Evolutionary conservation across 2,329 filamentous ascomycete genomes (phyloP).

Genomic region (Pestalotiopsis sp.): DNA sequence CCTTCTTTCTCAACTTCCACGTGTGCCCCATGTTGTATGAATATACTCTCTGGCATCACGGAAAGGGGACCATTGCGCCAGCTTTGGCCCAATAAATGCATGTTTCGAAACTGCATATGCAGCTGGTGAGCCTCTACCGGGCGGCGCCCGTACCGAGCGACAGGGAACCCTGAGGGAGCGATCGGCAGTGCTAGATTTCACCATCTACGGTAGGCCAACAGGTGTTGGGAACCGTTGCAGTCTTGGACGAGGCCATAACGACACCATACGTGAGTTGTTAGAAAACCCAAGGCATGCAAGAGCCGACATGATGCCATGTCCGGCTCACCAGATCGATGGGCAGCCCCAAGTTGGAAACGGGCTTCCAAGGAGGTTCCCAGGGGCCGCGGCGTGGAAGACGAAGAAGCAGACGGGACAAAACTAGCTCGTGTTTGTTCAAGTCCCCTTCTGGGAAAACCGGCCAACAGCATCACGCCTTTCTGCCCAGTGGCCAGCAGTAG

Average conservation of each 20-base stretch:
- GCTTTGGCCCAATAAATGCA: too few relatives aligned
- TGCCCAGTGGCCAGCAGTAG: constrained; percentile 1
- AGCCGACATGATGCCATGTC: not conserved
- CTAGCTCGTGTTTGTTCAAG: not conserved
- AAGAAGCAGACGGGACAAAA: not conserved
- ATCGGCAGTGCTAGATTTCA: too few relatives aligned
- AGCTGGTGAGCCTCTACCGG: too few relatives aligned
- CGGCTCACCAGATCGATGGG: not conserved
- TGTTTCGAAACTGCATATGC: too few relatives aligned
- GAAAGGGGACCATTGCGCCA: too few relatives aligned
- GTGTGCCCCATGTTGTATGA: not conserved
- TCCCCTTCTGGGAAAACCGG: not conserved
- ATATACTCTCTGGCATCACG: too few relatives aligned
- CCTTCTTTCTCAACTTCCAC: not conserved
- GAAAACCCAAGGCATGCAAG: not conserved
- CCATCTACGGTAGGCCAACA: too few relatives aligned
- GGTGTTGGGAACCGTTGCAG: too few relatives aligned
- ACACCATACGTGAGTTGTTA: too few relatives aligned
- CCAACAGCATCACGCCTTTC: not conserved
- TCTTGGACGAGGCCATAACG: too few relatives aligned
- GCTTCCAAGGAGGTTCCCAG: not conserved
- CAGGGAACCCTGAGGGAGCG: too few relatives aligned
- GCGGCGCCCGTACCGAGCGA: too few relatives aligned
- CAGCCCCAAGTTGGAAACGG: not conserved
- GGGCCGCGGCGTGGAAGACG: not conserved